phyloP scores from a whole-genome alignment of 129 eudicot species.

The Artemisia argyi region DNA sequence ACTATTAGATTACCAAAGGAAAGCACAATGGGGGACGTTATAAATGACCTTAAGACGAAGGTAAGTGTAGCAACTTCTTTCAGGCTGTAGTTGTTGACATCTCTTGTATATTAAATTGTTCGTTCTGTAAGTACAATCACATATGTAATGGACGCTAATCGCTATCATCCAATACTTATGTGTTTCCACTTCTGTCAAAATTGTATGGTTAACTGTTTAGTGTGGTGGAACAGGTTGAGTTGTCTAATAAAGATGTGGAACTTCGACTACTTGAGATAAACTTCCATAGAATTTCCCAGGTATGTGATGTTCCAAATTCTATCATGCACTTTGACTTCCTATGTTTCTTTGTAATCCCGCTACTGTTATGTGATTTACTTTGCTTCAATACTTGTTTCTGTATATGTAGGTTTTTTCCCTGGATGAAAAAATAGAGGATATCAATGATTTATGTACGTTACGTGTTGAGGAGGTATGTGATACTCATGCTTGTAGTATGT shows the following conservation, averaged over 20 bases:
- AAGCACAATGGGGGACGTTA: slow-evolving; percentile 33
- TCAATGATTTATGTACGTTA: slow-evolving; percentile 86
- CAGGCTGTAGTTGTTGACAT: background rate
- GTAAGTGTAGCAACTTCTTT: slow-evolving; percentile 19
- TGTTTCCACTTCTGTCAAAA: background rate
- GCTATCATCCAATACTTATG: background rate
- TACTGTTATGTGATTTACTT: background rate
- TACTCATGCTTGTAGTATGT: slow-evolving; percentile 10
- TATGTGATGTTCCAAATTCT: slow-evolving; percentile 21
- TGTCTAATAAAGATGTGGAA: slow-evolving; percentile 77
- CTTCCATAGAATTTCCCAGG: slow-evolving; percentile 89
- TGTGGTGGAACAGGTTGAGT: slow-evolving; percentile 51
- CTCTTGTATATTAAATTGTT: background rate
- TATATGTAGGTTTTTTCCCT: slow-evolving; percentile 68
- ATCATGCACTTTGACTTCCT: background rate
- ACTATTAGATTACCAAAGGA: slow-evolving; percentile 13
- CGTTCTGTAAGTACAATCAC: background rate
- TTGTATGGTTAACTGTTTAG: background rate
- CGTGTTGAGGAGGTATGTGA: slow-evolving; percentile 92
- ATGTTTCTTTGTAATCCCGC: slow-evolving; percentile 1
- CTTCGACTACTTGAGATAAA: slow-evolving; percentile 82
- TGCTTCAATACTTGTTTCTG: slow-evolving; percentile 3
- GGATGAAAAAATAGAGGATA: slow-evolving; percentile 71
- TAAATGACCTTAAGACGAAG: slow-evolving; percentile 60
- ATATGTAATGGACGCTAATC: slow-evolving; percentile 1